Evolutionary conservation across 2,329 filamentous ascomycete species (phyloP).

Genomic region (Penicillium palitans): DNA sequence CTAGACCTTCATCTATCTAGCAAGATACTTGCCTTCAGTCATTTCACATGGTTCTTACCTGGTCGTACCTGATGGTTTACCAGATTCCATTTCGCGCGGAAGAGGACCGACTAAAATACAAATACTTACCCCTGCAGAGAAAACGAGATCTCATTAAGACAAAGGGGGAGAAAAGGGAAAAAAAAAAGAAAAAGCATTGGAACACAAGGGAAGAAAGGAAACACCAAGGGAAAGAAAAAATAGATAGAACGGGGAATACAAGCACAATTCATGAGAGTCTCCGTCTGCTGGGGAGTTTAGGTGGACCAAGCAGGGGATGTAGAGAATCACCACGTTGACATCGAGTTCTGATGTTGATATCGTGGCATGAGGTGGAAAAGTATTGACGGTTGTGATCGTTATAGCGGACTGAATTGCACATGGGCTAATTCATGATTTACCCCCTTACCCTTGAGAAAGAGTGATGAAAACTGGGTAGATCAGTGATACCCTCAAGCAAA

Average conservation of each 20-base stretch:
- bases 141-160: conserved; percentile 22
- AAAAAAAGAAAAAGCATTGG: conserved; percentile 33
- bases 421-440: conserved; percentile 34
- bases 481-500: conserved; percentile 50
- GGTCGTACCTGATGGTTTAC: conserved; percentile 42
- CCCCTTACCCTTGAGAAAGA: conserved; percentile 34
- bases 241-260: conserved; percentile 28
- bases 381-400: conserved; percentile 8
- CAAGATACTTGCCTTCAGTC: conserved; percentile 26
- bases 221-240: conserved; percentile 22
- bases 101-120: conserved; percentile 40
- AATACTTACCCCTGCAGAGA: conserved; percentile 42
- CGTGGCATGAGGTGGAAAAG: background rate
- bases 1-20: conserved; percentile 15
- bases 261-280: conserved; percentile 19
- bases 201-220: conserved; percentile 27
- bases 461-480: conserved; percentile 28
- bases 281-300: background rate
- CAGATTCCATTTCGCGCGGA: conserved; percentile 13
- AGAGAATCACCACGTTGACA: background rate
- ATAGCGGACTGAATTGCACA: conserved; percentile 33
- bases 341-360: background rate
- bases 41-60: conserved; percentile 41
- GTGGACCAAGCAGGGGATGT: conserved; percentile 1
- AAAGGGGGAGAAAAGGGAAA: conserved; percentile 32